Evolutionary conservation across 1,284 basidiomycete species (phyloP), one percentile per base, ranked within the genome.

Genomic region (Naganishia sp.): DNA sequence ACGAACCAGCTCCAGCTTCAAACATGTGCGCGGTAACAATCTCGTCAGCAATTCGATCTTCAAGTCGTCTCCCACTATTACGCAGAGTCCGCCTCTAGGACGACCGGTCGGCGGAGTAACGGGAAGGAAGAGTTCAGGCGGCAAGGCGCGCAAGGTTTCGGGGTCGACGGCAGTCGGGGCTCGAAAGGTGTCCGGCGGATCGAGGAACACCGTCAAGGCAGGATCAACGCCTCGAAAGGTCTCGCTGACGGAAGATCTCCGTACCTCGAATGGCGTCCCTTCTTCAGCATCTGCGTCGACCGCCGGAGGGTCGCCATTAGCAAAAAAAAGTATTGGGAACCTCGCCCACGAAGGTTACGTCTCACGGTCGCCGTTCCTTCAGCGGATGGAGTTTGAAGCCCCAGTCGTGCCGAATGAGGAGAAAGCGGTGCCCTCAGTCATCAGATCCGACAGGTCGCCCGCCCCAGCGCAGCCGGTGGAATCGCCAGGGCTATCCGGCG

Each of bases 1-100:
- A 59, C 84, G 92, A 56, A 86, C 88, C 3, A 91, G 89, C 21
- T 88, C 86, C 59, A 90, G 88, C 73, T 94, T 90, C 82, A 89
- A 87, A 73, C 89, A 90, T 78, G 84, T 93, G 70, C 85, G 85
- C 70, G 88, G 82, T 69, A 91, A 89, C 78, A 87, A 89, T 72
- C 87, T 94, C 63, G 92, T 94, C 25, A 87, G 88, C 54, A 92
- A 92, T 72, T 94, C 90, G 11, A 90, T 90, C 9, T 97, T 97
- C 83, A 92, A 90, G 43, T 66, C 64, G 3, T 54, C 28, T 36
- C 31, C 52, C 39, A 43, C 43, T 31, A 9, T 39, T 23, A 33
- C 50, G 36, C 55, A 52, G 18, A 65, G 59, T 31, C 55, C 55
- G 4, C 49, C 59, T 2, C 55, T 55, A 0, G 59, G 53, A 4